Base-by-base conservation (phyloP, 371 early-diverging fungal genomes). In the Scutellospora calospora region DNA sequence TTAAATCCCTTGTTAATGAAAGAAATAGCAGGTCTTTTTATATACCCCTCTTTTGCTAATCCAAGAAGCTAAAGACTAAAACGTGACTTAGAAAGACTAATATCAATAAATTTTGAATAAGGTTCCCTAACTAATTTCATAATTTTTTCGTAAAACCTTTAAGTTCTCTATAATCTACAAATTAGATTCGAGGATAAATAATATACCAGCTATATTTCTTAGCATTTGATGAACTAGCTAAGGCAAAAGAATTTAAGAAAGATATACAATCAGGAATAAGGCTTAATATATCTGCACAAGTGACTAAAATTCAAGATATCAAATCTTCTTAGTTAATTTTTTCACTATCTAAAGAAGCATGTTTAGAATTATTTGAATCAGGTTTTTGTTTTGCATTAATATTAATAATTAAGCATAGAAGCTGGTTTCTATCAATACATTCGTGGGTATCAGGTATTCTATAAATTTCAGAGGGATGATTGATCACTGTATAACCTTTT, bases 391-490 rank as follows among this genome's bases (percentile, higher is more conserved):
- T 75, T 11, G 33, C 59, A 57, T 71, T 51, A 75, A 75, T 75
- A 75, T 75, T 33, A 5, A 75, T 18, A 35, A 75, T n/a, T 11
- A 75, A 38, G 31, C 59, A 59, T 31, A 75, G 59, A 35, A 33
- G 75, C 29, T 33, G 22, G n/a, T 75, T 75, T 20, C 75, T 33
- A 75, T 75, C 75, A 75, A 75, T 75, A 51, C 51, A 71, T 54
- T 71, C 72, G 18, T 71, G 52, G 5, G 71, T 45, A 74, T 74
- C 35, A 20, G 74, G 74, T 55, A 55, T 29, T 74, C 74, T 27
- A 74, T 74, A 75, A 75, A 75, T 31, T 75, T 75, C 75, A 20
- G 59, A 57, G 16, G 75, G 75, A 75, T 75, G 41, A 75, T 75
- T 33, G 14, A 75, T 57, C 3, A 75, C 33, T 59, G 75, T 60